phyloP scores from a whole-genome alignment of 805 yeast species.

The Candida glaebosa region DNA sequence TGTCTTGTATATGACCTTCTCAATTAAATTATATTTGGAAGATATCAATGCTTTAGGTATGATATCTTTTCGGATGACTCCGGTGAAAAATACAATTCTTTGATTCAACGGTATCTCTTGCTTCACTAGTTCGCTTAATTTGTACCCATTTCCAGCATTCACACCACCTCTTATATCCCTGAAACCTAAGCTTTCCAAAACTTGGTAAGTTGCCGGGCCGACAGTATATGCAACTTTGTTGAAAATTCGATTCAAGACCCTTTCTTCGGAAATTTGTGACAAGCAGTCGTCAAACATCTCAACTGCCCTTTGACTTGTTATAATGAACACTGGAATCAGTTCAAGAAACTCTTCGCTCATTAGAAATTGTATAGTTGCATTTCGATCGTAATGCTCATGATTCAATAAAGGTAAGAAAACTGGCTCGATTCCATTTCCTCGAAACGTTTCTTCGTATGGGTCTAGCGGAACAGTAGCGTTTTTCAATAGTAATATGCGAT shows the following conservation, averaged over 20 bases:
- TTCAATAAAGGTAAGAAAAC: slow-evolving; percentile 70
- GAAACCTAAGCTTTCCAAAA: slow-evolving; percentile 63
- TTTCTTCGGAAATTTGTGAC: slow-evolving; percentile 15
- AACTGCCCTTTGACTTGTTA: slow-evolving; percentile 90
- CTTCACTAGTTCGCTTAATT: slow-evolving; percentile 61
- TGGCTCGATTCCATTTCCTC: slow-evolving; percentile 34
- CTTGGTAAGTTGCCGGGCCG: slow-evolving; percentile 80
- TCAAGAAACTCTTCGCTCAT: slow-evolving; percentile 38
- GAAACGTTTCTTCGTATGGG: slow-evolving; percentile 52
- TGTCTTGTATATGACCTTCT: slow-evolving; percentile 70
- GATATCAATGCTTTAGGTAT: slow-evolving; percentile 59
- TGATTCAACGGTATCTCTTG: slow-evolving; percentile 21
- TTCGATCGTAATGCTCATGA: slow-evolving; percentile 55
- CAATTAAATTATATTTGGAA: slow-evolving; percentile 46
- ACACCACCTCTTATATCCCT: slow-evolving; percentile 65
- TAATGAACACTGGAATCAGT: slow-evolving; percentile 52
- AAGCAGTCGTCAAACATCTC: slow-evolving; percentile 62
- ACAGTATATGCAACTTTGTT: slow-evolving; percentile 72
- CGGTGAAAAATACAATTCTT: slow-evolving; percentile 71
- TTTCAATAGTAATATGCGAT: slow-evolving; percentile 50
- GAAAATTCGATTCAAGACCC: slow-evolving; percentile 26
- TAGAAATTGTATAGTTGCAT: slow-evolving; percentile 43
- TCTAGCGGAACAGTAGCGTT: slow-evolving; percentile 69
- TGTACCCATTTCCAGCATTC: slow-evolving; percentile 76
- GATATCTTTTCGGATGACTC: slow-evolving; percentile 77